Conservation (phyloP, 2,329 filamentous ascomycete species). For the Aspergillus sp. region DNA sequence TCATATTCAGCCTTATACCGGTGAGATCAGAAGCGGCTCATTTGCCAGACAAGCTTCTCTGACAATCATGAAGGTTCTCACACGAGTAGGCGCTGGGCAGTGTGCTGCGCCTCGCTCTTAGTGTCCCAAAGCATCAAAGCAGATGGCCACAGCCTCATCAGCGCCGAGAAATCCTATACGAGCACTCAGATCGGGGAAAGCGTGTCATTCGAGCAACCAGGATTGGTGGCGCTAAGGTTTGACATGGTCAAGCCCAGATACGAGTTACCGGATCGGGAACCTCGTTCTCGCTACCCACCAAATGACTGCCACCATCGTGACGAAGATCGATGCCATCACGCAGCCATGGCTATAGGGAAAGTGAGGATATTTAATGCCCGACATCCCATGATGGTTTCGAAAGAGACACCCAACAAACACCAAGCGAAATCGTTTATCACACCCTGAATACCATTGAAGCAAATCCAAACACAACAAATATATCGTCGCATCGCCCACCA, state of each 20-base stretch:
- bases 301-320: background rate
- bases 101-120: too few species aligned
- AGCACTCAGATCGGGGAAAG: background rate
- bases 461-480: background rate
- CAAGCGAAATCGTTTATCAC: background rate
- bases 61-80: too few species aligned
- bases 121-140: too few species aligned
- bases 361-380: background rate
- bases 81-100: too few species aligned
- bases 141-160: background rate
- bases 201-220: background rate
- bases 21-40: too few species aligned
- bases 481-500: background rate
- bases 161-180: constrained; percentile 1
- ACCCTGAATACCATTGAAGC: background rate
- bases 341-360: background rate
- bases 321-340: background rate
- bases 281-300: constrained; percentile 30
- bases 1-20: too few species aligned
- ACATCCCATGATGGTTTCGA: background rate
- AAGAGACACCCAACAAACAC: background rate
- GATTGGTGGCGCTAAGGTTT: constrained; percentile 2
- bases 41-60: too few species aligned
- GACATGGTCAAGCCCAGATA: constrained; percentile 3
- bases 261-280: constrained; percentile 20